Percentiles rank a stretch among this genome's conserved stretches.
Conservation (phyloP, 768 basidiomycete genomes). For the Tylopilus rubrobrunneus region DNA sequence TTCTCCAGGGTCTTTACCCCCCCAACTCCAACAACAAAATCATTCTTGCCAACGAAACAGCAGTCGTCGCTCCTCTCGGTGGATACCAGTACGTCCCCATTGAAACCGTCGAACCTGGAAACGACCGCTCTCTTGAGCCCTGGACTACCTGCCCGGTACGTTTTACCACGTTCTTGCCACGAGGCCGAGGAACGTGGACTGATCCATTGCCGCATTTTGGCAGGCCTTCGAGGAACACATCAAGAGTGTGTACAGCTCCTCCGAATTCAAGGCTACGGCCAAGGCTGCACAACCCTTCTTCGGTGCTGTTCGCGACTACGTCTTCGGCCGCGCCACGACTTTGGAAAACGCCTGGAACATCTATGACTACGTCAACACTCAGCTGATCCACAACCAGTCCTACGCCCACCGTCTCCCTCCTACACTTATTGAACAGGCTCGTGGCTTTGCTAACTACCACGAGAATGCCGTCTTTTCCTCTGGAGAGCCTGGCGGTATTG, state of each 20-base stretch:
- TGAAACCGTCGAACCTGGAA: conserved; percentile 81
- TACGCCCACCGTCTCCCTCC: conserved; percentile 79
- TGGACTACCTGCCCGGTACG: conserved; percentile 64
- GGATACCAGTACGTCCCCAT: conserved; percentile 89
- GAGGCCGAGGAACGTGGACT: neutral
- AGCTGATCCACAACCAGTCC: conserved; percentile 78
- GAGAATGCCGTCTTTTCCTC: conserved; percentile 73
- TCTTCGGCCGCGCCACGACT: conserved; percentile 62
- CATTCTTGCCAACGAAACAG: conserved; percentile 73
- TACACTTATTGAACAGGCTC: conserved; percentile 71
- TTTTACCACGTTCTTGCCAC: neutral
- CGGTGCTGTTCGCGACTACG: conserved; percentile 59
- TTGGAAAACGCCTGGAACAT: conserved; percentile 78
- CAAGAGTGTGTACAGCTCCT: conserved; percentile 54
- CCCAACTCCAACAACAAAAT: conserved; percentile 72
- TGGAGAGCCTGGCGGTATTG: conserved; percentile 57
- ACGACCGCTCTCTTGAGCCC: conserved; percentile 79
- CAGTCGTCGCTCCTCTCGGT: conserved; percentile 66
- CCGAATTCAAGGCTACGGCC: conserved; percentile 59
- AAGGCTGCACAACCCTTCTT: conserved; percentile 65
- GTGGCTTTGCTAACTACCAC: conserved; percentile 73
- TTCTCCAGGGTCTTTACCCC: conserved; percentile 84
- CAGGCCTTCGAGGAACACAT: conserved; percentile 68
- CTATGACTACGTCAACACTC: conserved; percentile 73
- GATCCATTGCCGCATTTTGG: conserved; percentile 8